Evolutionary conservation across 257 asterid genomes (phyloP).

Genomic region (Solanum tarapatanum): DNA sequence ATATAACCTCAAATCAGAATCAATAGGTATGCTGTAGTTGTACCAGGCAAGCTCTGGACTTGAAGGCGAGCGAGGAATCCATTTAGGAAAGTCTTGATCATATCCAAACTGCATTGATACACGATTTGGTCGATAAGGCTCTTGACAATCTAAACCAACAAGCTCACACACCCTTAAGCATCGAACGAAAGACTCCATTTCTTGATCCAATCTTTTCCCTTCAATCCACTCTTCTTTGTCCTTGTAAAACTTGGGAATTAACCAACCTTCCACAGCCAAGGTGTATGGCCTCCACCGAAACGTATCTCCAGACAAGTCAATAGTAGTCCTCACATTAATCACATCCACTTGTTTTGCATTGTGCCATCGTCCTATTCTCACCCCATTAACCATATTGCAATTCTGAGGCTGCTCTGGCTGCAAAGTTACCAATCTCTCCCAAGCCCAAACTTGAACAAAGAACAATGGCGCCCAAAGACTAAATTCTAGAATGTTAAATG

Average conservation of each 20-base stretch:
- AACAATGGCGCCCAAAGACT: conserved; percentile 19
- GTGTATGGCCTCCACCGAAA: conserved; percentile 29
- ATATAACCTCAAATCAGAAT: background rate
- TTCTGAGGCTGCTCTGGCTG: conserved; percentile 12
- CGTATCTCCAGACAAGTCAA: conserved; percentile 13
- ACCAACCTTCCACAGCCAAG: conserved; percentile 15
- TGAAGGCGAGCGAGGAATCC: background rate
- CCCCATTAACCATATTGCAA: background rate
- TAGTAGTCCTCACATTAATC: conserved; percentile 16
- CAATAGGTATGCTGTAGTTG: background rate
- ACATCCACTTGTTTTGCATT: background rate
- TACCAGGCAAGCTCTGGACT: conserved; percentile 1
- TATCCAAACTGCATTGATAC: conserved; percentile 31
- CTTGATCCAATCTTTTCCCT: background rate
- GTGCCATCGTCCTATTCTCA: conserved; percentile 25
- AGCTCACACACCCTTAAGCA: conserved; percentile 19
- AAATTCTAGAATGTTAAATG: background rate
- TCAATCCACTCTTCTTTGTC: conserved; percentile 8
- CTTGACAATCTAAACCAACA: conserved; percentile 23
- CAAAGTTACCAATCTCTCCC: conserved; percentile 29
- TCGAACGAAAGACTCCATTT: conserved; percentile 9
- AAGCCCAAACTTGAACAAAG: conserved; percentile 36
- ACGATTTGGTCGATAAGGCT: conserved; percentile 24
- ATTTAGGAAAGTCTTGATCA: conserved; percentile 26
- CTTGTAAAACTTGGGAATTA: conserved; percentile 11